phyloP scores from a whole-genome alignment of 2,329 filamentous ascomycete genomes.

The Penicillium sp. region DNA sequence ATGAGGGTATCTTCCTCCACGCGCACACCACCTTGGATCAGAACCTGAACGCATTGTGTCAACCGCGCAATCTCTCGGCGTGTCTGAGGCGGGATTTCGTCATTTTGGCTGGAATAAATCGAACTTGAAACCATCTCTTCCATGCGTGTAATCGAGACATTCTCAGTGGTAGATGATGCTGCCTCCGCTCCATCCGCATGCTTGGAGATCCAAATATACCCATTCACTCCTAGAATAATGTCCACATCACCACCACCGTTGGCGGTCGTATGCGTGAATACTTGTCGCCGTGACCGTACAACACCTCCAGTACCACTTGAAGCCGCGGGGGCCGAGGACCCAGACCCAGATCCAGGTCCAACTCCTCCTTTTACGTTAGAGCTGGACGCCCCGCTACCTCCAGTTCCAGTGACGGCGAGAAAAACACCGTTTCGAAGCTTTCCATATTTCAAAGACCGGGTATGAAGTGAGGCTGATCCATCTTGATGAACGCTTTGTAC shows the following conservation, averaged over 20 bases:
- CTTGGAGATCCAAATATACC: conserved; percentile 93
- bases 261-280: conserved; percentile 71
- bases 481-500: conserved; percentile 88
- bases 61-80: conserved; percentile 87
- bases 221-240: conserved; percentile 90
- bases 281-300: conserved; percentile 79
- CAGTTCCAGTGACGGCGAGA: conserved; percentile 76
- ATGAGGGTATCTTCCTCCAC: conserved; percentile 91
- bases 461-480: conserved; percentile 85
- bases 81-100: conserved; percentile 74
- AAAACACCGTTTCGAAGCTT: conserved; percentile 95
- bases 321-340: conserved; percentile 62
- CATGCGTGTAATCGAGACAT: conserved; percentile 74
- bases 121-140: conserved; percentile 84
- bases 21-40: conserved; percentile 79
- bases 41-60: conserved; percentile 76
- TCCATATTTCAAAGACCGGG: conserved; percentile 87
- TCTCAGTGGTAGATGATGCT: conserved; percentile 51
- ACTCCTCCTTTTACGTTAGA: conserved; percentile 37
- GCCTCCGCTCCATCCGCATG: conserved; percentile 64
- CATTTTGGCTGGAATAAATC: conserved; percentile 95
- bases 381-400: conserved; percentile 64
- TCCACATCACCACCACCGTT: conserved; percentile 67
- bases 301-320: conserved; percentile 76
- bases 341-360: conserved; percentile 38